phyloP scores from a whole-genome alignment of 345 rosid genomes.

The Leavenworthia alabamica region DNA sequence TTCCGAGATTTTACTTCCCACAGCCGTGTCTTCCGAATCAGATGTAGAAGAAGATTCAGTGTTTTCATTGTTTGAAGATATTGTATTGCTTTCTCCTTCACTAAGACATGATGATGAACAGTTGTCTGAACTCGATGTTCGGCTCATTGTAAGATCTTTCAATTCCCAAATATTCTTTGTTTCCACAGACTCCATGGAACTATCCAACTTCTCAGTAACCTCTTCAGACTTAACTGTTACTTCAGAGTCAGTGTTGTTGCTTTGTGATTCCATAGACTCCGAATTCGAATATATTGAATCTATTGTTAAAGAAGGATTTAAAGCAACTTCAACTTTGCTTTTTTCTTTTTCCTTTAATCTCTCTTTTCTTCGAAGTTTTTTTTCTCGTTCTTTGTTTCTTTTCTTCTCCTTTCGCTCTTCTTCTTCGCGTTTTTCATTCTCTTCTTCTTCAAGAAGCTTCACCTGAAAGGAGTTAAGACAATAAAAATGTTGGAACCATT shows the following conservation, averaged over 20 bases:
- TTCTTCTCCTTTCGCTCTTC: slow-evolving; percentile 85
- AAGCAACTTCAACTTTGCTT: too few relatives aligned
- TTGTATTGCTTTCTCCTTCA: slow-evolving; percentile 80
- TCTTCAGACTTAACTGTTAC: too few relatives aligned
- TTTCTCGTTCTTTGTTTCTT: slow-evolving; percentile 85
- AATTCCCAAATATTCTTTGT: slow-evolving; percentile 31
- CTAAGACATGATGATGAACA: slow-evolving; percentile 86
- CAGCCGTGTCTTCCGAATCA: slow-evolving; percentile 93
- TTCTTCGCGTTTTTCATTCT: slow-evolving; percentile 93
- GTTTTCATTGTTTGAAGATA: slow-evolving; percentile 61
- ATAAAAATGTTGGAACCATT: too few relatives aligned
- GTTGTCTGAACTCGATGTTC: slow-evolving; percentile 71
- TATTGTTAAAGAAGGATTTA: too few relatives aligned
- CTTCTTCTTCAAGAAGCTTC: slow-evolving; percentile 96
- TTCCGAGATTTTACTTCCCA: slow-evolving; percentile 28
- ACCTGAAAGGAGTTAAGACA: slow-evolving; percentile 39
- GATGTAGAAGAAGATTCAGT: slow-evolving; percentile 73
- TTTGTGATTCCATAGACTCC: too few relatives aligned
- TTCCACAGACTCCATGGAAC: too few relatives aligned
- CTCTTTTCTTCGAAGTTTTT: slow-evolving; percentile 91
- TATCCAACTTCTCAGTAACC: too few relatives aligned
- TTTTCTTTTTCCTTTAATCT: slow-evolving; percentile 87
- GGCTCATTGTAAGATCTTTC: slow-evolving; percentile 38
- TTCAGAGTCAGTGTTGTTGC: too few relatives aligned
- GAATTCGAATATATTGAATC: too few relatives aligned